phyloP scores from a whole-genome alignment of 2,329 filamentous ascomycete species.

The Rutstroemia sp. region DNA sequence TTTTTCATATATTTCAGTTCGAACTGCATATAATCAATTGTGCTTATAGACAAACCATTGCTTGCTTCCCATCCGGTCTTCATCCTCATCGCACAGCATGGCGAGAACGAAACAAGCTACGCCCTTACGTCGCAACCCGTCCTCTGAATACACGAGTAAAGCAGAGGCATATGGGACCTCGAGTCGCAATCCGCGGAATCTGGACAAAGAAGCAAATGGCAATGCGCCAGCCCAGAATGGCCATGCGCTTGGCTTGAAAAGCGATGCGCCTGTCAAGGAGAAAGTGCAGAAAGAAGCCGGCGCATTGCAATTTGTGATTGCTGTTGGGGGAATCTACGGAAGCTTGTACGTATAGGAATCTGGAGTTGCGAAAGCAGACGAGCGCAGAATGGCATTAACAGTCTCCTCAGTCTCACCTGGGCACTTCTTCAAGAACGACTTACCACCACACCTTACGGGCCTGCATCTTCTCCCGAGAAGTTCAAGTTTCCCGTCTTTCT shows the following conservation, averaged over 20 bases:
- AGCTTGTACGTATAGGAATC: slow-evolving; percentile 65
- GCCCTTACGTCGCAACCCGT: slow-evolving; percentile 57
- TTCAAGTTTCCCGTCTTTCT: slow-evolving; percentile 94
- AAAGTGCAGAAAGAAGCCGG: slow-evolving; percentile 46
- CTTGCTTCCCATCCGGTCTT: background rate
- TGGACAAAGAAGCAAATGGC: slow-evolving; percentile 19
- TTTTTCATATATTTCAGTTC: too few species aligned
- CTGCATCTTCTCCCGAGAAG: slow-evolving; percentile 54
- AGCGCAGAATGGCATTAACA: too few species aligned
- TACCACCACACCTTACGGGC: slow-evolving; percentile 81
- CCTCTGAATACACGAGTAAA: slow-evolving; percentile 57
- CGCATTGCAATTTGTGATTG: slow-evolving; percentile 69
- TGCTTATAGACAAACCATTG: background rate
- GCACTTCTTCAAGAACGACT: slow-evolving; percentile 95
- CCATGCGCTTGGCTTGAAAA: slow-evolving; percentile 28
- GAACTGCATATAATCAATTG: too few species aligned
- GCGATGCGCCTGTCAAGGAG: slow-evolving; percentile 7
- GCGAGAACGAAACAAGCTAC: slow-evolving; percentile 62
- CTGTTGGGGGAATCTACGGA: slow-evolving; percentile 91
- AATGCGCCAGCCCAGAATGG: slow-evolving; percentile 11
- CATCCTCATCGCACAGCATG: slow-evolving; percentile 39
- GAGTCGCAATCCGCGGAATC: slow-evolving; percentile 27
- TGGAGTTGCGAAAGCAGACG: too few species aligned
- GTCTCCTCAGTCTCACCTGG: slow-evolving; percentile 69
- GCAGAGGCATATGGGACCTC: slow-evolving; percentile 29